A percentile compares a stretch with the other conserved stretches of the same genome.
Conservation (phyloP, 2,329 filamentous ascomycete genomes). For the Herpomyces periplanetae region DNA sequence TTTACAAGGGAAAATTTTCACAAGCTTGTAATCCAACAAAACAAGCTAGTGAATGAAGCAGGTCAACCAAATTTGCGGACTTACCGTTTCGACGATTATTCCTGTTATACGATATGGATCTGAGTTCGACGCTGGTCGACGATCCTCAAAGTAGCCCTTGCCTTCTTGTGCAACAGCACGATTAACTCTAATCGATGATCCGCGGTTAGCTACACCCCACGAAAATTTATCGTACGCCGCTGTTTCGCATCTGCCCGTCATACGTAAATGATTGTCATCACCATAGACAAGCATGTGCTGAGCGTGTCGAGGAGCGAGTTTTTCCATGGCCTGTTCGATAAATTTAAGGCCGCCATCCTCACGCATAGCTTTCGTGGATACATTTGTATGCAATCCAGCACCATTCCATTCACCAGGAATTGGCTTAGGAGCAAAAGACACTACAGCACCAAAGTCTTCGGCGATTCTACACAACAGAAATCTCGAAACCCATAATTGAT, state of each 20-base stretch:
- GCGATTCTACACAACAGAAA: constrained; percentile 66
- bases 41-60: too few species aligned
- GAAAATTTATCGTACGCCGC: constrained; percentile 70
- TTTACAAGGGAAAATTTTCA: too few species aligned
- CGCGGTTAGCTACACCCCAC: constrained; percentile 82
- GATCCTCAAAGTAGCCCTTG: constrained; percentile 63
- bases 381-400: constrained; percentile 69
- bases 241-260: constrained; percentile 79
- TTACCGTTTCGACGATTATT: constrained; percentile 30
- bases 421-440: constrained; percentile 81
- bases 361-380: constrained; percentile 61
- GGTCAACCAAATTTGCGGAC: too few species aligned
- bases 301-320: constrained; percentile 25
- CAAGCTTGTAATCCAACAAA: too few species aligned
- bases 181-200: constrained; percentile 67
- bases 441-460: constrained; percentile 83
- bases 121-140: constrained; percentile 30
- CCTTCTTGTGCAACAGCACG: constrained; percentile 47
- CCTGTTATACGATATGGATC: constrained; percentile 54
- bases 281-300: constrained; percentile 53
- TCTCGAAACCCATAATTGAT: constrained; percentile 75
- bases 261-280: constrained; percentile 71
- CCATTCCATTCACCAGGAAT: constrained; percentile 92
- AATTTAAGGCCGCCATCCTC: constrained; percentile 69
- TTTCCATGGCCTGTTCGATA: constrained; percentile 56